Percentiles rank a stretch among this genome's conserved stretches.
These are phyloP conservation scores for Trichoderma citrinoviride DNA, from an alignment of 2,329 filamentous ascomycete genomes.

Conservation along the genomic window DNA sequence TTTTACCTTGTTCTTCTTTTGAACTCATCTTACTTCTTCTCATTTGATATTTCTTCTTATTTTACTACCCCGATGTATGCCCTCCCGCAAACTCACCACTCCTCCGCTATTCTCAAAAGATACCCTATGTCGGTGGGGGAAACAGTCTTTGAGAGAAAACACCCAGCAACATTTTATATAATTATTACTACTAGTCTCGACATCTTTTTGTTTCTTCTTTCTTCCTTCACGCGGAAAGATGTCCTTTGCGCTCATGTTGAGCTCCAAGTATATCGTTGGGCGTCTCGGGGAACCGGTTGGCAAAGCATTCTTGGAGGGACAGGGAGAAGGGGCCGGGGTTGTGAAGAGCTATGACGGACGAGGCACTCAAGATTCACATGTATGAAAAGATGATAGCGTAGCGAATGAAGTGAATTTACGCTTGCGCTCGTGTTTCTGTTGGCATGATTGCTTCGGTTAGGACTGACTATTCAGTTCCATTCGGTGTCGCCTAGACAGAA, in stretches of 20 bases:
- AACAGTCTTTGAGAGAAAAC: conserved; percentile 20
- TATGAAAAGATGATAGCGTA: conserved; percentile 22
- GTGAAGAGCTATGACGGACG: conserved; percentile 19
- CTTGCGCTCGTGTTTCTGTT: not conserved
- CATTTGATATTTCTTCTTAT: not conserved
- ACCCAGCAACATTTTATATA: conserved; percentile 11
- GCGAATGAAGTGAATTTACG: conserved; percentile 19
- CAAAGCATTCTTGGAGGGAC: conserved; percentile 19
- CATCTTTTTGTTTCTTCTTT: not conserved
- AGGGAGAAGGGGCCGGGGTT: not conserved
- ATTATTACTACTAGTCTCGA: conserved; percentile 20
- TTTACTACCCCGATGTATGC: conserved; percentile 1
- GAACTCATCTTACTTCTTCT: not conserved
- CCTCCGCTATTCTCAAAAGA: conserved; percentile 17
- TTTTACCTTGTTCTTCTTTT: conserved; percentile 10
- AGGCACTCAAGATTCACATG: conserved; percentile 17
- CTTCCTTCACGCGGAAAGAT: not conserved
- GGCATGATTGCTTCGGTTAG: not conserved
- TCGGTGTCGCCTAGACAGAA: no score
- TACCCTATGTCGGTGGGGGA: conserved; percentile 16
- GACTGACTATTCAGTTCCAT: not conserved
- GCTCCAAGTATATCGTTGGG: conserved; percentile 21
- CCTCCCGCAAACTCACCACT: conserved; percentile 18
- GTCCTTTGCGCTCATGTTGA: conserved; percentile 11
- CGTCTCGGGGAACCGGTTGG: conserved; percentile 23